phyloP scores from a whole-genome alignment of 495 filamentous ascomycete species.

The Paragyromitra xinjiangensis region DNA sequence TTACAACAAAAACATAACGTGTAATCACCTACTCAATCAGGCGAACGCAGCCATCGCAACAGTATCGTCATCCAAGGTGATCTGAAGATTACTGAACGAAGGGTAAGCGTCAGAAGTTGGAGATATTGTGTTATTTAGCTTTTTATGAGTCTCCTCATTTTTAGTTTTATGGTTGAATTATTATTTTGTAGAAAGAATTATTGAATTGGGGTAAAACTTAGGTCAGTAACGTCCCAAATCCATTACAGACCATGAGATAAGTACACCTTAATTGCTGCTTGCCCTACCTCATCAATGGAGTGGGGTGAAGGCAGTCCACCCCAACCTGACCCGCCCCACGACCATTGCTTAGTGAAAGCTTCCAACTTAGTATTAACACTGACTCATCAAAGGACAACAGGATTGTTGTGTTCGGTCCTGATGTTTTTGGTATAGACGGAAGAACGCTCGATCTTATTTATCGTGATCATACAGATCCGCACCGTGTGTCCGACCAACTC shows the following conservation, averaged over 20 bases:
- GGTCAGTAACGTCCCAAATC: conserved; percentile 6
- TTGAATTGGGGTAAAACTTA: not conserved
- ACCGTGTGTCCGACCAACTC: conserved; percentile 50
- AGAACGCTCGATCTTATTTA: conserved; percentile 49
- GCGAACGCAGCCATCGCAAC: no score
- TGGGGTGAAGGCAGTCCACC: no score
- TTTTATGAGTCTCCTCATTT: conserved; percentile 1
- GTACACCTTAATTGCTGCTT: no score
- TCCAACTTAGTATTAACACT: not conserved
- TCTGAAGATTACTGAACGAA: no score
- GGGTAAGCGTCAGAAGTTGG: no score
- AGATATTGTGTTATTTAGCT: not conserved
- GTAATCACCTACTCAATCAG: no score
- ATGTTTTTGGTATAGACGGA: conserved; percentile 37
- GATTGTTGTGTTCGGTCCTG: conserved; percentile 47
- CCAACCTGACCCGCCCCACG: no score
- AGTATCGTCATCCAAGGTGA: no score
- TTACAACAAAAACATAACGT: no score
- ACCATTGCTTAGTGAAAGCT: no score
- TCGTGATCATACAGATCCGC: conserved; percentile 52
- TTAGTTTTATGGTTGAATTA: conserved; percentile 2
- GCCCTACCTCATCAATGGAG: no score
- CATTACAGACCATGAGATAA: not conserved
- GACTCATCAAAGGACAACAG: conserved; percentile 49
- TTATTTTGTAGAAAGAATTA: not conserved